phyloP scores from a whole-genome alignment of 75 land plant species.

The Picea sitchensis region DNA sequence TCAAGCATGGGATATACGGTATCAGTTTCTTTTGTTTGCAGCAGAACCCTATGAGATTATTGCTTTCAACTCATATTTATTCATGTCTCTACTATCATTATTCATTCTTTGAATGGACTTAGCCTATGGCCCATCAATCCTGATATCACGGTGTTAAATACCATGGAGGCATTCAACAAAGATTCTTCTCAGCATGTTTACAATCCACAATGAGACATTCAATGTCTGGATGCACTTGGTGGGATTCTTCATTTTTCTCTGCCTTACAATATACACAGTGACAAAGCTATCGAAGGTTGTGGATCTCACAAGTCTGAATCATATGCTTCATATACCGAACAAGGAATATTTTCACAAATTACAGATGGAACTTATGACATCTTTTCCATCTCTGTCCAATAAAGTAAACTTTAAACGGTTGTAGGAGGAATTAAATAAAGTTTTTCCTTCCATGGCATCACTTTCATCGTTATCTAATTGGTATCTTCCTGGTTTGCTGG shows the following conservation, averaged over 20 bases:
- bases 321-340: constrained; percentile 40
- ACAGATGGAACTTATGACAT: constrained; percentile 42
- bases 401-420: constrained; percentile 53
- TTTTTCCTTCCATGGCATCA: constrained; percentile 14
- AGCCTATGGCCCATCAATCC: too few relatives aligned
- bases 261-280: constrained; percentile 31
- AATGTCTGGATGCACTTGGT: constrained; percentile 98
- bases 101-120: too few relatives aligned
- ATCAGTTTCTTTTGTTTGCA: too few relatives aligned
- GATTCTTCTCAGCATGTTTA: constrained; percentile 17
- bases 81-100: too few relatives aligned
- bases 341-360: constrained; percentile 55
- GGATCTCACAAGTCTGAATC: constrained; percentile 11
- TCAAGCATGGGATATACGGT: too few relatives aligned
- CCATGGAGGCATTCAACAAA: too few relatives aligned
- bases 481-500: constrained; percentile 41
- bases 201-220: constrained; percentile 91
- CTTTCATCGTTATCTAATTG: too few relatives aligned
- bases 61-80: too few relatives aligned
- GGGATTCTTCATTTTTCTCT: too few relatives aligned
- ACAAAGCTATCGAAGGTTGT: constrained; percentile 65
- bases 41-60: too few relatives aligned
- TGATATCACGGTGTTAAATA: too few relatives aligned
- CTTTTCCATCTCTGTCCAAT: constrained; percentile 62
- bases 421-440: constrained; percentile 34